Evolutionary conservation across 768 basidiomycete species (phyloP), one percentile per base, ranked within the genome.

Genomic region (Suillus fuscotomentosus): DNA sequence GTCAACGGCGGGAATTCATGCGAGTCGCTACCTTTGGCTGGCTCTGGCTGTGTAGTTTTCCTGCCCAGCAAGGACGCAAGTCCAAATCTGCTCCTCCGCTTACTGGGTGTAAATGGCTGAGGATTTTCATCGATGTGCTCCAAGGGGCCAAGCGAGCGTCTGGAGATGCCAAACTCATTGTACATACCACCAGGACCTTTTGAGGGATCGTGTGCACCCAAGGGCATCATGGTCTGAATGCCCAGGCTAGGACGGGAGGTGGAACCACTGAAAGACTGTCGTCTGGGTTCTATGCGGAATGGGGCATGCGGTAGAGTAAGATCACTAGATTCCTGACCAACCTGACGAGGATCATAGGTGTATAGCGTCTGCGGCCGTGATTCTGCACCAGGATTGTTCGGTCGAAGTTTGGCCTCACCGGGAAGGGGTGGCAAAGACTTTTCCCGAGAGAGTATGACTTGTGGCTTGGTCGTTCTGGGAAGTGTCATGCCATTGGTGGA

Each of bases 341-440:
- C 78, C 53, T 82, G 83, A 42, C 82, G 84, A 65, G 85, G 80
- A 70, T 89, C 87, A 66, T 84, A 85, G 0, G 84, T 81, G 66
- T 86, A 89, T 62, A 90, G 78, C 2, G 90, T 92, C 62, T 84
- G 86, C 8, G 90, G 88, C 41, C 89, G 83, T 7, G 70, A 66
- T 48, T 88, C 88, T 2, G 69, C 70, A 22, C 75, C 69, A 63
- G 73, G 42, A 42, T 63, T 45, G 6, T 77, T 74, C 15, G 76
- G 71, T 42, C 79, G 81, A 34, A 78, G 76, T 57, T 78, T 78
- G 70, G 82, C 82, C 27, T 85, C 84, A 17, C 80, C 83, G 3
- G 89, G 92, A 48, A 94, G 82, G 11, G 92, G 92, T 5, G 92
- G 92, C 4, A 94, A 76, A 6, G 86, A 89, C 70, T 94, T 94